Percentiles rank a stretch among this genome's conserved stretches.
These are phyloP conservation scores for Trichoderma sp. DNA, from an alignment of 2,329 filamentous ascomycete genomes.

Conservation along the genomic window DNA sequence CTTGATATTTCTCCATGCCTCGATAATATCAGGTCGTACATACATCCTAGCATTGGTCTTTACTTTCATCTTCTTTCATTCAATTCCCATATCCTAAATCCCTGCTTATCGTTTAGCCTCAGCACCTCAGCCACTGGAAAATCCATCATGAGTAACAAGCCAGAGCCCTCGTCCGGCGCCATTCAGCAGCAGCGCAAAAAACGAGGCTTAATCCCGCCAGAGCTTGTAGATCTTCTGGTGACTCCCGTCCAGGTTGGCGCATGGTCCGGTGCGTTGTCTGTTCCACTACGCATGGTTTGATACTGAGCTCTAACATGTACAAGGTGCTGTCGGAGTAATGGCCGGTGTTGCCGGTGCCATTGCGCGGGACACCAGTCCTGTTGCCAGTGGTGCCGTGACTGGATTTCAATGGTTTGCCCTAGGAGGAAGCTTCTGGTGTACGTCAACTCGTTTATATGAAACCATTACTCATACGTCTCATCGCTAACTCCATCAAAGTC, in stretches of 20 bases:
- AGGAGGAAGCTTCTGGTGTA: slow-evolving; percentile 76
- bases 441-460: too few relatives aligned
- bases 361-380: slow-evolving; percentile 64
- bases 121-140: background rate
- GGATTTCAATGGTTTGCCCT: slow-evolving; percentile 81
- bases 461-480: too few relatives aligned
- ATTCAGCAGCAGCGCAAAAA: slow-evolving; percentile 30
- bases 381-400: slow-evolving; percentile 70
- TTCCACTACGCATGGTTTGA: background rate
- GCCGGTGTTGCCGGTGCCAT: slow-evolving; percentile 72
- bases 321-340: slow-evolving; percentile 62
- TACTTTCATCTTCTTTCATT: background rate
- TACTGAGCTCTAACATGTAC: slow-evolving; percentile 28
- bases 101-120: background rate
- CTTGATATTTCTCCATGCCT: background rate
- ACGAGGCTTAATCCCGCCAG: slow-evolving; percentile 45
- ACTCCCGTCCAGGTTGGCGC: slow-evolving; percentile 61
- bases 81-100: too few relatives aligned
- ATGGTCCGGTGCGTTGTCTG: slow-evolving; percentile 51
- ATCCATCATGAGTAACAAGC: slow-evolving; percentile 11
- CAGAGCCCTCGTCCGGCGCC: background rate
- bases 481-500: slow-evolving; percentile 40
- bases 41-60: background rate
- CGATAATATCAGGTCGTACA: background rate
- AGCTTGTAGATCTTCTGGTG: slow-evolving; percentile 47